Percentiles rank a stretch among this genome's conserved stretches.
These are phyloP conservation scores for Colletotrichum chlorophyti DNA, from an alignment of 2,329 filamentous ascomycete genomes.

Conservation along the genomic window DNA sequence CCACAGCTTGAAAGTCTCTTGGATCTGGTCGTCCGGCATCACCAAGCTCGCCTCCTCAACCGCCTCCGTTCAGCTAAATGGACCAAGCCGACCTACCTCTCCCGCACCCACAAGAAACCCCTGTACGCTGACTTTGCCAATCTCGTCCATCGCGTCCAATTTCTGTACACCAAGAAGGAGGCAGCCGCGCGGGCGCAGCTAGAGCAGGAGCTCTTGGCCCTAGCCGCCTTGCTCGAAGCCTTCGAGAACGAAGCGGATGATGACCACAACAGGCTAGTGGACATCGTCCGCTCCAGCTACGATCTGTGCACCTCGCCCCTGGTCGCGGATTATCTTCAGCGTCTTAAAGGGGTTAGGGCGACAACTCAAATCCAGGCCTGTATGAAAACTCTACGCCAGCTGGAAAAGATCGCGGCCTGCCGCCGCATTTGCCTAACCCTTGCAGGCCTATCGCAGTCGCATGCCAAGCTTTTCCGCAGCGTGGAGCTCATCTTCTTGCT, in stretches of 20 bases:
- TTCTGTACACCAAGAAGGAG: constrained; percentile 25
- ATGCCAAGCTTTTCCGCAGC: constrained; percentile 7
- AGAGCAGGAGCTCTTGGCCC: constrained; percentile 6
- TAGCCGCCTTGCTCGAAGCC: constrained; percentile 13
- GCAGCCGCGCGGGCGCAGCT: constrained; percentile 4
- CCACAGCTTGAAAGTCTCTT: constrained; percentile 5
- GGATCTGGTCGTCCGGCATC: constrained; percentile 17
- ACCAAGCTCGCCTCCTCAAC: constrained; percentile 29
- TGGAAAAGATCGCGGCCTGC: constrained; percentile 30
- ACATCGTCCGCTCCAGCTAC: constrained; percentile 21
- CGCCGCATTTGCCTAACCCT: constrained; percentile 22
- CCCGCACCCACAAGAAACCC: constrained; percentile 29
- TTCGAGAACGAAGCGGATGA: constrained; percentile 16
- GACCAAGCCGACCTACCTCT: constrained; percentile 27
- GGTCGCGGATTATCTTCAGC: constrained; percentile 16
- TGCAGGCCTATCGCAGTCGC: constrained; percentile 4
- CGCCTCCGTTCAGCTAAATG: constrained; percentile 28
- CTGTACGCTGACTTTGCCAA: constrained; percentile 27
- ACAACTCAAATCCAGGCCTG: constrained; percentile 28
- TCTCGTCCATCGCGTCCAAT: constrained; percentile 21
- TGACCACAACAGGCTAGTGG: constrained; percentile 12
- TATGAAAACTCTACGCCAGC: constrained; percentile 28
- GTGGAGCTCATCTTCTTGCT: constrained; percentile 21
- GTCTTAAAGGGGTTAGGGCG: constrained; percentile 15
- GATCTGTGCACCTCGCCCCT: constrained; percentile 9